Conservation (phyloP, 495 filamentous ascomycete species). For the Staphylotrichum longicolle region DNA sequence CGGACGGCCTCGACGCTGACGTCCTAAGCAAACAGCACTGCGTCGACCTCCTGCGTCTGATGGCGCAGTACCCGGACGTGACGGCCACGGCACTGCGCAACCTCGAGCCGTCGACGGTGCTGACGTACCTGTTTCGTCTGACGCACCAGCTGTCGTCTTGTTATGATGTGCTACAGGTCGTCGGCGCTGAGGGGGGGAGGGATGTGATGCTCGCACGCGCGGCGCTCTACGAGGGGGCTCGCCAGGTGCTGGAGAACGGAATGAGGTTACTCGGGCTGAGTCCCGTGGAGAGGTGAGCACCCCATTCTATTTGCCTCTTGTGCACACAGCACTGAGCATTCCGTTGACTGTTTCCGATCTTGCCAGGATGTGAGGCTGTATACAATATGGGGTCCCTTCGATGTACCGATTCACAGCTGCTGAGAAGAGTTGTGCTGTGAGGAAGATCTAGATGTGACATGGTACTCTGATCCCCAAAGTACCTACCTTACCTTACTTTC, state of each 20-base stretch:
- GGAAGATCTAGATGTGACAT: too few relatives aligned
- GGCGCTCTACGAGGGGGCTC: slow-evolving; percentile 75
- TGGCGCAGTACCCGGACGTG: slow-evolving; percentile 64
- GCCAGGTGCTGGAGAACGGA: slow-evolving; percentile 74
- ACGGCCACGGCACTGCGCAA: slow-evolving; percentile 60
- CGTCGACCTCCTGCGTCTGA: slow-evolving; percentile 54
- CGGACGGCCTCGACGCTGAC: too few relatives aligned
- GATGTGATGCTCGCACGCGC: slow-evolving; percentile 71
- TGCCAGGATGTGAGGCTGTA: too few relatives aligned
- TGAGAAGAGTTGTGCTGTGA: too few relatives aligned
- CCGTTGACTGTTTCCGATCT: too few relatives aligned
- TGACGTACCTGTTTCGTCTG: slow-evolving; percentile 85
- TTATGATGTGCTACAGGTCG: slow-evolving; percentile 75
- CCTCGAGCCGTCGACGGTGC: slow-evolving; percentile 61
- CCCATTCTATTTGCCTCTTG: too few relatives aligned
- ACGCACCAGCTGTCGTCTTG: slow-evolving; percentile 77
- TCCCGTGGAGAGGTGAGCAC: slow-evolving; percentile 61
- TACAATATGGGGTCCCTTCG: too few relatives aligned
- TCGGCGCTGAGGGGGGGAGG: slow-evolving; percentile 57
- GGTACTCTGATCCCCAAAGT: too few relatives aligned
- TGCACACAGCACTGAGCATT: too few relatives aligned
- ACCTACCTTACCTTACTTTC: too few relatives aligned
- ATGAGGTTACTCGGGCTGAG: slow-evolving; percentile 77
- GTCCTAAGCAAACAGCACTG: slow-evolving; percentile 39
- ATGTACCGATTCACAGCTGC: too few relatives aligned